Evolutionary conservation across 1,284 basidiomycete genomes (phyloP).

Genomic region (Calocybe gambosa): DNA sequence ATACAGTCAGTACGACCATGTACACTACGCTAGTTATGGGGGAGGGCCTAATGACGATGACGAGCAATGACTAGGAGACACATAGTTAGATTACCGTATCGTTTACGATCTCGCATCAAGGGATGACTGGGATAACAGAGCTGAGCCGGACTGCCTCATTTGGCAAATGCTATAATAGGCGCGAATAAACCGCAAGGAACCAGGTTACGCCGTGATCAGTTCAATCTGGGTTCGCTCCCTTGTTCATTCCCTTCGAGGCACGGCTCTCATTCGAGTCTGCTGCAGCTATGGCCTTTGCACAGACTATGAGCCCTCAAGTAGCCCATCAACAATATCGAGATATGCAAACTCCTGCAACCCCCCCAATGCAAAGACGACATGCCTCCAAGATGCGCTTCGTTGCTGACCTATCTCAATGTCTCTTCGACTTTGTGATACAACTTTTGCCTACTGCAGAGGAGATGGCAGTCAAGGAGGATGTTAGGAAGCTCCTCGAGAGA

Average conservation of each 20-base stretch:
- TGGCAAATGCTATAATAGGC: constrained; percentile 19
- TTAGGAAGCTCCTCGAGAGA: constrained; percentile 88
- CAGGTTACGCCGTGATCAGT: constrained; percentile 17
- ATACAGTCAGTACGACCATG: too few relatives aligned
- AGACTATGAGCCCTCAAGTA: constrained; percentile 30
- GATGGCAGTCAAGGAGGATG: constrained; percentile 92
- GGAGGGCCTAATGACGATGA: too few relatives aligned
- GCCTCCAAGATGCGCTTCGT: constrained; percentile 54
- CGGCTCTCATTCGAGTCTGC: constrained; percentile 15
- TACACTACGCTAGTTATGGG: too few relatives aligned
- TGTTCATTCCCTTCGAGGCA: constrained; percentile 16
- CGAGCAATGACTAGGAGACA: constrained; percentile 6
- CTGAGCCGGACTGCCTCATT: constrained; percentile 11
- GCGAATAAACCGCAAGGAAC: constrained; percentile 14
- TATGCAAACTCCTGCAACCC: constrained; percentile 19
- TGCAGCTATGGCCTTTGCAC: constrained; percentile 32
- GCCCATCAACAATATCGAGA: constrained; percentile 30
- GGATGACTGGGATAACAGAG: constrained; percentile 3
- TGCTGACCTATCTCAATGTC: constrained; percentile 61
- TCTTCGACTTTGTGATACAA: constrained; percentile 85
- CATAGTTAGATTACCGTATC: background rate
- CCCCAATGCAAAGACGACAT: constrained; percentile 28
- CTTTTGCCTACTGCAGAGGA: constrained; percentile 86
- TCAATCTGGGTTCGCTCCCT: constrained; percentile 16
- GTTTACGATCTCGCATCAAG: constrained; percentile 4